Conservation (phyloP, 306 rosid genomes). For the Gastrolobium villosum region DNA sequence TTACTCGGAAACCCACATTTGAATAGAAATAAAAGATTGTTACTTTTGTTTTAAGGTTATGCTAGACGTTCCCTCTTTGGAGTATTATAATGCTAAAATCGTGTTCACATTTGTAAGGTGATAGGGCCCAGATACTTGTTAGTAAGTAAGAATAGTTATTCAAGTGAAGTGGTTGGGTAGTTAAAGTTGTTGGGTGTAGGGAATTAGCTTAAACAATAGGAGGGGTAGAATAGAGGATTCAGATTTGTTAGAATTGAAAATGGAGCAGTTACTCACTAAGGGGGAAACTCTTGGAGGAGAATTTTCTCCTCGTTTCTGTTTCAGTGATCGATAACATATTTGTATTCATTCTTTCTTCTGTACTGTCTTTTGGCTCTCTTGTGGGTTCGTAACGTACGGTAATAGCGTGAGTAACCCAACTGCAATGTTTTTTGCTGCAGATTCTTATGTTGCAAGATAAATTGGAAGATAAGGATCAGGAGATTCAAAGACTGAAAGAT, state of each 20-base stretch:
- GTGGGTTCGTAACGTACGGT: neutral
- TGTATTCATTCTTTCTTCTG: no score
- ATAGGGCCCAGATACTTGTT: neutral
- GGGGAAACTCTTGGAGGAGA: no score
- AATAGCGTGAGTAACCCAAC: neutral
- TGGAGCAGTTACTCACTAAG: no score
- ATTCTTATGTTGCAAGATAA: constrained; percentile 75
- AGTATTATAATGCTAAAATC: neutral
- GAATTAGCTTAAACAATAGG: no score
- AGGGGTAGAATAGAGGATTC: no score
- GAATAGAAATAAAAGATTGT: neutral
- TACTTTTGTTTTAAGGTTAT: neutral
- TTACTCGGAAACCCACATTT: neutral
- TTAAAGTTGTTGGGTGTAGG: no score
- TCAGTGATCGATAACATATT: no score
- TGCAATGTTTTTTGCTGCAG: constrained; percentile 55
- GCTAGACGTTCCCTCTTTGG: neutral
- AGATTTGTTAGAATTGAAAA: no score
- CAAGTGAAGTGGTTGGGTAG: no score
- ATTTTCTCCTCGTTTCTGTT: no score
- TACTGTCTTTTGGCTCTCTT: no score
- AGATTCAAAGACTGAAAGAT: constrained; percentile 59
- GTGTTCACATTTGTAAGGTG: neutral
- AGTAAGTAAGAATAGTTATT: no score
- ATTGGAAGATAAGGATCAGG: constrained; percentile 73